These are phyloP conservation scores for Silybum marianum DNA, from an alignment of 129 eudicot genomes.

Conservation along the genomic window DNA sequence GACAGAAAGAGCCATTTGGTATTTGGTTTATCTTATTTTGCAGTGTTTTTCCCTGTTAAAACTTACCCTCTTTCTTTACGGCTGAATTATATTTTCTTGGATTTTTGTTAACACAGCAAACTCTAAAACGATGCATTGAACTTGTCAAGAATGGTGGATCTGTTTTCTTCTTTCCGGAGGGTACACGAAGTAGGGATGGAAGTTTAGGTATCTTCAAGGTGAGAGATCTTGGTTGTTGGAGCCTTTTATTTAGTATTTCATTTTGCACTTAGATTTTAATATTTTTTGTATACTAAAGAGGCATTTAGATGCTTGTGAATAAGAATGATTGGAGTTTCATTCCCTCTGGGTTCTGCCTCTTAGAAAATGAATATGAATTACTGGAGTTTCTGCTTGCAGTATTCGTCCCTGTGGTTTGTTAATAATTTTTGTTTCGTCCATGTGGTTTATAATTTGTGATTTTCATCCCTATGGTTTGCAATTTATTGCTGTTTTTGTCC, in stretches of 20 bases:
- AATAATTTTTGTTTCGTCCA: too few species aligned
- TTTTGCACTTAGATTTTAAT: neutral
- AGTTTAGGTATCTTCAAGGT: slow-evolving; percentile 85
- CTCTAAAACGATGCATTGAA: slow-evolving; percentile 82
- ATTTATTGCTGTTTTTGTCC: too few species aligned
- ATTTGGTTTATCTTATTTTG: slow-evolving; percentile 1
- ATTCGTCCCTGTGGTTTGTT: too few species aligned
- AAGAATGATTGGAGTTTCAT: neutral
- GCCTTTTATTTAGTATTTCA: neutral
- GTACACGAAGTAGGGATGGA: slow-evolving; percentile 89
- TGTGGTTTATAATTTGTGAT: too few species aligned
- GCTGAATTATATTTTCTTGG: neutral
- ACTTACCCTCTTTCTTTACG: neutral
- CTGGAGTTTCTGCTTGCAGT: too few species aligned
- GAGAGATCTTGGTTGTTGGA: slow-evolving; percentile 23
- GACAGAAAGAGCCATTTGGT: slow-evolving; percentile 97
- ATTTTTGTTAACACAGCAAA: slow-evolving; percentile 51
- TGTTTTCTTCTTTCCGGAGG: slow-evolving; percentile 95
- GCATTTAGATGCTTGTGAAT: neutral
- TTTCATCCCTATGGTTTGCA: too few species aligned
- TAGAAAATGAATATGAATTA: neutral
- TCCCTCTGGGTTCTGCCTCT: neutral
- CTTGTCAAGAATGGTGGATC: slow-evolving; percentile 91
- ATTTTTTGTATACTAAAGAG: neutral
- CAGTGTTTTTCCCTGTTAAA: neutral